Conservation (phyloP, 2,329 filamentous ascomycete species). For the Waltergamsia citrina region DNA sequence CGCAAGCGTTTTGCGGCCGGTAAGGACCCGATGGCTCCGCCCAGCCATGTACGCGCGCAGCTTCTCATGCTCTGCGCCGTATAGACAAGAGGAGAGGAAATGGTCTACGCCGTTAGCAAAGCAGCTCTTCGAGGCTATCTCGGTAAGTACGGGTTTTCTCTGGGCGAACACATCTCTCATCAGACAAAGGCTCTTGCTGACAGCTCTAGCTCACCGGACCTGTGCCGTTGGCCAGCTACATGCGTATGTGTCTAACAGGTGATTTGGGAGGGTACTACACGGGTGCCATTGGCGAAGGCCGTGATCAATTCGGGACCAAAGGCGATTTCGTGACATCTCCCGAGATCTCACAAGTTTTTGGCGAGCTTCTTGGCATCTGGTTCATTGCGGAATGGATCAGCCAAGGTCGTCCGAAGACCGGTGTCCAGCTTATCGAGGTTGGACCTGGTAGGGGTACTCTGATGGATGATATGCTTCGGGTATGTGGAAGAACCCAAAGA, state of each 20-base stretch:
- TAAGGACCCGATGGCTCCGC: background rate
- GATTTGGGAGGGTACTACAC: conserved; percentile 93
- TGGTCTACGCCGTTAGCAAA: conserved; percentile 94
- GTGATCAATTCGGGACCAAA: conserved; percentile 84
- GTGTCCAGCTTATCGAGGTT: conserved; percentile 85
- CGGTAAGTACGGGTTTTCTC: conserved; percentile 38
- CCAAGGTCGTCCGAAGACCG: conserved; percentile 64
- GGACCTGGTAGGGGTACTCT: conserved; percentile 89
- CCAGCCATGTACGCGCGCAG: conserved; percentile 7
- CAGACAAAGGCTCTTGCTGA: background rate
- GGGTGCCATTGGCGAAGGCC: conserved; percentile 52
- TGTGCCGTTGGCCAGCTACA: conserved; percentile 84
- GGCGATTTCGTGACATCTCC: conserved; percentile 97
- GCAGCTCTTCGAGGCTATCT: conserved; percentile 77
- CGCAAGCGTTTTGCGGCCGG: conserved; percentile 3
- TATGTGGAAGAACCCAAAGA: too few relatives aligned
- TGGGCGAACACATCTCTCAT: background rate
- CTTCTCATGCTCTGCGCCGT: conserved; percentile 14
- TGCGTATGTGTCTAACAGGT: conserved; percentile 96
- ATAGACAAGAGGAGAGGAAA: conserved; percentile 36
- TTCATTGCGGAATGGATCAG: conserved; percentile 94
- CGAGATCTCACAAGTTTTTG: conserved; percentile 95
- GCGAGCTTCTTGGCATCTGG: conserved; percentile 90
- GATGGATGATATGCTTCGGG: conserved; percentile 92
- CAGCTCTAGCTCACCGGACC: conserved; percentile 61